Conservation (phyloP, 345 rosid genomes). For the Sonneratia caseolaris region DNA sequence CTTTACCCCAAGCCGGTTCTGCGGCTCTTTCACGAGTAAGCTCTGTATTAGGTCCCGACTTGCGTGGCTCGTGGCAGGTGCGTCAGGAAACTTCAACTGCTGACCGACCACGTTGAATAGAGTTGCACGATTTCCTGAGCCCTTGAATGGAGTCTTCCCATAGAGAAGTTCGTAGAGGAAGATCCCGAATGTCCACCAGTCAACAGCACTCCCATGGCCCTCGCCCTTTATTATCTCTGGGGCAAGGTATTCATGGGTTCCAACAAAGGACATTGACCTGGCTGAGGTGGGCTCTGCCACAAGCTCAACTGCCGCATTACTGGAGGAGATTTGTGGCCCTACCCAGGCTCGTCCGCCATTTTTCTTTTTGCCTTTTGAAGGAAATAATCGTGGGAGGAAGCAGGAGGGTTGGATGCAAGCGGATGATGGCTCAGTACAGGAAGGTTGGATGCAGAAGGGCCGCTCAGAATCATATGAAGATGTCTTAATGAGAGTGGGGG, state of each 20-base stretch:
- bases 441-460: slow-evolving; percentile 81
- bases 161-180: slow-evolving; percentile 77
- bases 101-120: slow-evolving; percentile 93
- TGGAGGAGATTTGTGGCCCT: slow-evolving; percentile 36
- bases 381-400: slow-evolving; percentile 71
- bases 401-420: slow-evolving; percentile 88
- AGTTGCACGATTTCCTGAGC: slow-evolving; percentile 90
- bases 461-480: slow-evolving; percentile 51
- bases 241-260: slow-evolving; percentile 95
- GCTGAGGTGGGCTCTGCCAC: slow-evolving; percentile 94
- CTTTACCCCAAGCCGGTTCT: slow-evolving; percentile 80
- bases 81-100: slow-evolving; percentile 77
- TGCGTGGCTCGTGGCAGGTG: slow-evolving; percentile 75
- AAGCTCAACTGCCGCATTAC: slow-evolving; percentile 63
- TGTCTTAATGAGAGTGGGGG: slow-evolving; percentile 70
- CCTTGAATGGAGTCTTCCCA: slow-evolving; percentile 92
- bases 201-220: slow-evolving; percentile 98
- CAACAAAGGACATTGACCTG: slow-evolving; percentile 95
- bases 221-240: slow-evolving; percentile 94
- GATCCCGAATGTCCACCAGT: slow-evolving; percentile 99
- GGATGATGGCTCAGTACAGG: slow-evolving; percentile 80
- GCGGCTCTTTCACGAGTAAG: slow-evolving; percentile 85
- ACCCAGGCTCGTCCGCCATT: slow-evolving; percentile 30
- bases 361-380: slow-evolving; percentile 77
- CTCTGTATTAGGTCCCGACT: slow-evolving; percentile 75